phyloP scores from a whole-genome alignment of 805 yeast genomes.

The Cyberlindnera mrakii region DNA sequence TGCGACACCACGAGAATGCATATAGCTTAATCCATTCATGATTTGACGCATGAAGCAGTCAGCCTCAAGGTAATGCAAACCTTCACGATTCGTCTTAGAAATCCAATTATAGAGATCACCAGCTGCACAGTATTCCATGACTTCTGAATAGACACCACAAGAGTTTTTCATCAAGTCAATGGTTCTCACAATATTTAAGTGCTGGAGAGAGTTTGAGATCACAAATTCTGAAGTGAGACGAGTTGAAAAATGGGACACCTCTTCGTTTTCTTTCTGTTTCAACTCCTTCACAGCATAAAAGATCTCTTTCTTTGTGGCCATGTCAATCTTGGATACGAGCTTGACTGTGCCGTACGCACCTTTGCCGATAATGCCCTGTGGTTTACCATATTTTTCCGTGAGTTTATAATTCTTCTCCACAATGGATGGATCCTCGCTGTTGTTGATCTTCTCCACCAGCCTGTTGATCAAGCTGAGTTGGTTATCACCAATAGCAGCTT shows the following conservation, averaged over 20 bases:
- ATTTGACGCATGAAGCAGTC: constrained; percentile 90
- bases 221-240: constrained; percentile 89
- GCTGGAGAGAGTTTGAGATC: constrained; percentile 72
- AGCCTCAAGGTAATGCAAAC: constrained; percentile 59
- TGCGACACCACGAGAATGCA: constrained; percentile 90
- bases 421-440: constrained; percentile 20
- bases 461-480: constrained; percentile 43
- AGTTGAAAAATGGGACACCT: constrained; percentile 92
- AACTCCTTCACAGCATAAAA: constrained; percentile 94
- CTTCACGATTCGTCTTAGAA: constrained; percentile 42
- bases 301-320: constrained; percentile 68
- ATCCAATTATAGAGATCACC: constrained; percentile 69
- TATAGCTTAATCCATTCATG: constrained; percentile 71
- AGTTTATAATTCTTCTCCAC: constrained; percentile 28
- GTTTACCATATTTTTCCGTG: constrained; percentile 43
- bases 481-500: constrained; percentile 43
- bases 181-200: constrained; percentile 69
- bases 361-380: constrained; percentile 67
- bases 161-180: constrained; percentile 76
- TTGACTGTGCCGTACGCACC: constrained; percentile 99
- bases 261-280: constrained; percentile 93
- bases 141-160: constrained; percentile 70
- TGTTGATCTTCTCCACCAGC: constrained; percentile 41
- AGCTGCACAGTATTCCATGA: constrained; percentile 93
- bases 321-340: constrained; percentile 86